These are phyloP conservation scores for Verbascum thapsus DNA, from an alignment of 257 asterid genomes.

Conservation along the genomic window DNA sequence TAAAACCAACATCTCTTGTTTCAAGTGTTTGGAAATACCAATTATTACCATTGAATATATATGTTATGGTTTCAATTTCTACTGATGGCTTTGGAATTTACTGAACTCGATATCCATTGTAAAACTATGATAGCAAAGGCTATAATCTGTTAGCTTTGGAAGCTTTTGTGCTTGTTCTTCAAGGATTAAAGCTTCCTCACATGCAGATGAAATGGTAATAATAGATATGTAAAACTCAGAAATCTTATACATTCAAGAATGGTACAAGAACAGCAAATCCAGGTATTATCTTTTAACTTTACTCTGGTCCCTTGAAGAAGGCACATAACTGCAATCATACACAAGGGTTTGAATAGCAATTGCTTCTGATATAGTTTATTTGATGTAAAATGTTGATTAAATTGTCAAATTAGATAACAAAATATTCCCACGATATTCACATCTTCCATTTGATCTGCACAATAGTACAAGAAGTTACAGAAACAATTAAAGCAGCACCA, in stretches of 20 bases:
- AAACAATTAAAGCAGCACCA: not conserved
- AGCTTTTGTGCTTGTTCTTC: constrained; percentile 45
- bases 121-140: no score
- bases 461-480: not conserved
- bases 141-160: not conserved
- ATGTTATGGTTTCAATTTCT: not conserved
- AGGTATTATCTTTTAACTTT: not conserved
- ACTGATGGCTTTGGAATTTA: not conserved
- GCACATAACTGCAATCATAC: not conserved
- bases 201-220: constrained; percentile 29
- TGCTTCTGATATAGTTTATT: no score
- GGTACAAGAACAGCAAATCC: constrained; percentile 20
- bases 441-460: not conserved
- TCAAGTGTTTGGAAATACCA: constrained; percentile 3
- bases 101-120: not conserved
- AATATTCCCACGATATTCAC: not conserved
- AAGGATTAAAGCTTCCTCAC: constrained; percentile 48
- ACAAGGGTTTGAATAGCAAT: not conserved
- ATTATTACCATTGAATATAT: not conserved
- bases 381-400: not conserved
- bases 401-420: not conserved
- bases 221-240: not conserved
- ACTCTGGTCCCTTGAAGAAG: constrained; percentile 29
- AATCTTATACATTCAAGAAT: constrained; percentile 2
- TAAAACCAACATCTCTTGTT: not conserved